phyloP scores from a whole-genome alignment of 768 basidiomycete genomes.

The button mushroom (Agaricus bisporus) region DNA sequence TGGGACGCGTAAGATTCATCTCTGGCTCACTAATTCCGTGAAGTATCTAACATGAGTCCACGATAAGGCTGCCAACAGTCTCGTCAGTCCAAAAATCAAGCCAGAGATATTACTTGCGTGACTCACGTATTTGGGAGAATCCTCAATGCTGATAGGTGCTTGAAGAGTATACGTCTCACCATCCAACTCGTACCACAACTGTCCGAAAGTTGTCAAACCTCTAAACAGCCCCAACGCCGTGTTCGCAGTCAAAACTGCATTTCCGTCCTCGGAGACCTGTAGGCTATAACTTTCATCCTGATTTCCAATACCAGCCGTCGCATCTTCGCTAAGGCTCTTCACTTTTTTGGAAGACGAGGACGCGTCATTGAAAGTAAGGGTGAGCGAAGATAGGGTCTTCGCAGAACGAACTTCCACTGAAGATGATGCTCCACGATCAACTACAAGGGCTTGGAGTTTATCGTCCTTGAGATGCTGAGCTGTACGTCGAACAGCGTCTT shows the following conservation, averaged over 20 bases:
- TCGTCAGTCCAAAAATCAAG: background rate
- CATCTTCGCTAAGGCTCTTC: constrained; percentile 46
- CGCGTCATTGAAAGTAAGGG: constrained; percentile 29
- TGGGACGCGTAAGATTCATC: background rate
- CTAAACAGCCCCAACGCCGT: constrained; percentile 63
- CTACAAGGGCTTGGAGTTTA: constrained; percentile 51
- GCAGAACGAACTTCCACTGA: constrained; percentile 30
- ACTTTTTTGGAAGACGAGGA: constrained; percentile 17
- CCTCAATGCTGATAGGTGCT: constrained; percentile 48
- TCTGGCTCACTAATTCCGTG: constrained; percentile 59
- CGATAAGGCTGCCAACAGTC: constrained; percentile 50
- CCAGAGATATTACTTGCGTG: background rate
- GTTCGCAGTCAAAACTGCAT: constrained; percentile 52
- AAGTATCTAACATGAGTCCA: constrained; percentile 76
- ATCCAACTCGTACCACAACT: constrained; percentile 62
- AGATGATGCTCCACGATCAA: constrained; percentile 52
- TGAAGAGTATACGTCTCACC: constrained; percentile 45
- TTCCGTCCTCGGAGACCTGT: constrained; percentile 43
- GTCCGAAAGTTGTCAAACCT: constrained; percentile 73
- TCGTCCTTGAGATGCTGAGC: constrained; percentile 39
- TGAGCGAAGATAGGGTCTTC: constrained; percentile 34
- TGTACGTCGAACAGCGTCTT: constrained; percentile 49
- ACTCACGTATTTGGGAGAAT: constrained; percentile 62
- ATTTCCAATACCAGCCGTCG: constrained; percentile 39
- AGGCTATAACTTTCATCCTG: constrained; percentile 59